Evolutionary conservation across 2,329 filamentous ascomycete species (phyloP), one percentile per base, ranked within the genome.

Genomic region (Aspergillus quadrilineatus): DNA sequence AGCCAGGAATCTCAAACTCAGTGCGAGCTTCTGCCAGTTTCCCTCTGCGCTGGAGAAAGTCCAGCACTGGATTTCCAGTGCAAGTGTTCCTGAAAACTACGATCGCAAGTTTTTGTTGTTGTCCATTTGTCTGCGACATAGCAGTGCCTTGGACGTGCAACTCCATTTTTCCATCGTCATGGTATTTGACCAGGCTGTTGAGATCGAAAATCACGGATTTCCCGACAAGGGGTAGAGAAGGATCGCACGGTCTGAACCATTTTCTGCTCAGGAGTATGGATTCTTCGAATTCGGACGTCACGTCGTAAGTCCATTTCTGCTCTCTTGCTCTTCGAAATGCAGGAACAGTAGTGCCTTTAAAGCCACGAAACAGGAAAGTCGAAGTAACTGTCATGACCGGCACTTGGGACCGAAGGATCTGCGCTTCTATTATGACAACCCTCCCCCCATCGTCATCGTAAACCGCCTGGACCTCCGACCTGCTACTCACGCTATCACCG

Each of bases 21-120:
- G 45, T 50, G 22, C 34, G 45, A 3, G n/a, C n/a, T n/a, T 37
- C 37, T n/a, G 39, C 17, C 2, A 41, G 17, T 5, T 17, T 49
- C 3, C 59, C 60, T 45, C 52, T 58, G 15, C 62, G 60, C n/a
- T 59, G n/a, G 5, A 64, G 41, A 32, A 63, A 64, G 3, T 61
- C 57, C 6, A 59, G 12, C 1, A 64, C 62, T 4, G 62, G 62
- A 42, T 63, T 63, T 4, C 55, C 59, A 7, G 45, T 36, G 36
- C 60, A 64, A 3, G 54, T 50, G 15, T 51, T 50, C 3, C 15
- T 42, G 9, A 63, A 61, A n/a, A 52, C 17, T 5, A 64, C 42
- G 1, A 10, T 42, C 6, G 55, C 62, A 2, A 61, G 15, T 26
- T 59, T 28, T 3, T 43, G 26, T 9, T 39, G 22, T 8, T 37